Percentiles rank a stretch among this genome's conserved stretches.
Conservation (phyloP, 176 grass and related monocot genomes). For the Leersia perrieri region DNA sequence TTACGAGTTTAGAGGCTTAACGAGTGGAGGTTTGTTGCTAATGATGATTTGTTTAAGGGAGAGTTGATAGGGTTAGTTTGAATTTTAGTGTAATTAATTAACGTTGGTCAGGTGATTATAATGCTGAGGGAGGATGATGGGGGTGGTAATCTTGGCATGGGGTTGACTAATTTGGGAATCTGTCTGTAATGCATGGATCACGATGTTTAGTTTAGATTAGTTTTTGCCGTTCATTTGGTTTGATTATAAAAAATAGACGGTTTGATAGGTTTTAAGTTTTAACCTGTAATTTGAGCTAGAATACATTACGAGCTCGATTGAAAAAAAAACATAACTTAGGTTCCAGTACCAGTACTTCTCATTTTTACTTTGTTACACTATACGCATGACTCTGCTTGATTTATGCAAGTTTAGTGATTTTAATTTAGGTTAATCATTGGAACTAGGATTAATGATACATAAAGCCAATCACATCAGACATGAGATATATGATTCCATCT, state of each 20-base stretch:
- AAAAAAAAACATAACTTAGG: too few relatives aligned
- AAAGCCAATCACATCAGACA: neutral
- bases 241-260: neutral
- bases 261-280: neutral
- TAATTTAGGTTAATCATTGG: neutral
- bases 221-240: neutral
- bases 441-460: neutral
- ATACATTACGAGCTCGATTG: too few relatives aligned
- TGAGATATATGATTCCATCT: neutral
- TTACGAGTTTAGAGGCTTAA: conserved; percentile 8
- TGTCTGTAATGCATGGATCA: conserved; percentile 16
- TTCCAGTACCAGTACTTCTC: too few relatives aligned
- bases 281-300: too few relatives aligned
- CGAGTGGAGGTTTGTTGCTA: neutral
- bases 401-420: too few relatives aligned
- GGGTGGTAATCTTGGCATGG: conserved; percentile 40
- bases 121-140: neutral
- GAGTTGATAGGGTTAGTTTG: neutral
- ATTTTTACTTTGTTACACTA: too few relatives aligned
- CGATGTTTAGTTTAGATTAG: neutral
- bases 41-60: neutral
- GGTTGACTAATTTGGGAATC: conserved; percentile 51
- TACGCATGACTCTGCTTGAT: too few relatives aligned
- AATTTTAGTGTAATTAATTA: neutral
- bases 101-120: neutral